A percentile compares a stretch with the other conserved stretches of the same genome.
Conservation (phyloP, 2,329 filamentous ascomycete genomes). For the Penicillium sp. region DNA sequence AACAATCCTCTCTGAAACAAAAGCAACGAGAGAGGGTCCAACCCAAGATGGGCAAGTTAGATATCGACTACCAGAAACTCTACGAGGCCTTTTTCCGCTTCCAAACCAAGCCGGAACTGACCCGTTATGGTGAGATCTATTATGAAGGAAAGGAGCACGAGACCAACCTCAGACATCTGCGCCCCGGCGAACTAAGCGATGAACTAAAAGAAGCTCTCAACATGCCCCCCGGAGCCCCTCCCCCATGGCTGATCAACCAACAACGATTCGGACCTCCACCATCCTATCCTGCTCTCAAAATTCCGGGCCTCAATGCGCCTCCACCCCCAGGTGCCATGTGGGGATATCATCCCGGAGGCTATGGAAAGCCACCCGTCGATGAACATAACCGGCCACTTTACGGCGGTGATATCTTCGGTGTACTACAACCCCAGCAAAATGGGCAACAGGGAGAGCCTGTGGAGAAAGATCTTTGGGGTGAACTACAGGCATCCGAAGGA, state of each 20-base stretch:
- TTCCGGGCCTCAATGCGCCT: constrained; percentile 91
- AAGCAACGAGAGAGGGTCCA: constrained; percentile 94
- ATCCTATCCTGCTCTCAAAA: constrained; percentile 92
- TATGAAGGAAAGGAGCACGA: constrained; percentile 99
- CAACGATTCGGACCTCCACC: constrained; percentile 92
- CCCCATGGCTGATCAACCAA: constrained; percentile 96
- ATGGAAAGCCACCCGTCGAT: constrained; percentile 93
- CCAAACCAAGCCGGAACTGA: constrained; percentile 93
- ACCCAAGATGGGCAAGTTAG: constrained; percentile 94
- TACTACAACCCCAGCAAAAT: constrained; percentile 67
- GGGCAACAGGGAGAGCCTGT: constrained; percentile 75
- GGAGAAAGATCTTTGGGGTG: constrained; percentile 89
- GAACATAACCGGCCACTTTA: constrained; percentile 91
- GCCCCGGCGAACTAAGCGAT: constrained; percentile 88
- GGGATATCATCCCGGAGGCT: constrained; percentile 95
- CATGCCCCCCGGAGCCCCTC: constrained; percentile 89
- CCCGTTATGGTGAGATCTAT: constrained; percentile 97
- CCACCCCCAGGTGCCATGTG: constrained; percentile 87
- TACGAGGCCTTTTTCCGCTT: constrained; percentile 99
- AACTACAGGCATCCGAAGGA: constrained; percentile 80
- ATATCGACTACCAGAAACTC: constrained; percentile 97
- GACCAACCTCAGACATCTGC: constrained; percentile 87
- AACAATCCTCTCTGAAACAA: constrained; percentile 88
- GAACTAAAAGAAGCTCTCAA: constrained; percentile 89
- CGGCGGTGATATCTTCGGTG: constrained; percentile 92